A percentile compares a stretch with the other conserved stretches of the same genome.
These are phyloP conservation scores for Butyriboletus appendiculatus DNA, from an alignment of 1,284 basidiomycete species.

Conservation along the genomic window DNA sequence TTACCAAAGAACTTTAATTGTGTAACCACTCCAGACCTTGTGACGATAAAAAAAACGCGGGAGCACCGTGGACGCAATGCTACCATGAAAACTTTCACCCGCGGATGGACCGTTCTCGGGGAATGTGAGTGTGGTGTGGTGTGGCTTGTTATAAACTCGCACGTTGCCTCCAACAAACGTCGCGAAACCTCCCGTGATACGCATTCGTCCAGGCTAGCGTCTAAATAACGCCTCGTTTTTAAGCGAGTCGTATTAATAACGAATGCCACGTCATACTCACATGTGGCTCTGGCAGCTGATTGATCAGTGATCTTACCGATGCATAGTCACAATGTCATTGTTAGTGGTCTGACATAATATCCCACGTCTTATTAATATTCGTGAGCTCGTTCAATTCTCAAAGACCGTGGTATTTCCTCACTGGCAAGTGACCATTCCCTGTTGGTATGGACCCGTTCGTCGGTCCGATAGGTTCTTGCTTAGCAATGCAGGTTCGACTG, in stretches of 20 bases:
- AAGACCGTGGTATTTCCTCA: not conserved
- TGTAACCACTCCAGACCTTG: not conserved
- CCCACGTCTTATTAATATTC: conserved; percentile 2
- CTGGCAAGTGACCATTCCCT: not conserved
- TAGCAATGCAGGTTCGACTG: conserved; percentile 8
- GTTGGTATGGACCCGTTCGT: not conserved
- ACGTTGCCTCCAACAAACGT: not conserved
- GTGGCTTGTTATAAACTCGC: not conserved
- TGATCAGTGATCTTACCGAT: not conserved
- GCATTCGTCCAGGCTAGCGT: not conserved
- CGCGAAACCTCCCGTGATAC: not conserved
- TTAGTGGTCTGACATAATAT: not conserved
- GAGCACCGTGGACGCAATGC: not conserved
- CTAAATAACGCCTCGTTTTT: not conserved
- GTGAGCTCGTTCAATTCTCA: not conserved
- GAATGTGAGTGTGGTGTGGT: not conserved
- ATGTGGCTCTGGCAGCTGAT: not conserved
- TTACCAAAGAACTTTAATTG: not conserved
- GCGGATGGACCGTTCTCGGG: not conserved
- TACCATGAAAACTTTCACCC: not conserved
- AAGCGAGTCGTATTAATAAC: not conserved
- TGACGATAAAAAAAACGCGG: not conserved
- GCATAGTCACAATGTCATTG: not conserved
- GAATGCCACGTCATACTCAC: not conserved
- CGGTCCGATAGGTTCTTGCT: conserved; percentile 14